Conservation (phyloP, 2,329 filamentous ascomycete species). For the Cyphellophora attinorum region DNA sequence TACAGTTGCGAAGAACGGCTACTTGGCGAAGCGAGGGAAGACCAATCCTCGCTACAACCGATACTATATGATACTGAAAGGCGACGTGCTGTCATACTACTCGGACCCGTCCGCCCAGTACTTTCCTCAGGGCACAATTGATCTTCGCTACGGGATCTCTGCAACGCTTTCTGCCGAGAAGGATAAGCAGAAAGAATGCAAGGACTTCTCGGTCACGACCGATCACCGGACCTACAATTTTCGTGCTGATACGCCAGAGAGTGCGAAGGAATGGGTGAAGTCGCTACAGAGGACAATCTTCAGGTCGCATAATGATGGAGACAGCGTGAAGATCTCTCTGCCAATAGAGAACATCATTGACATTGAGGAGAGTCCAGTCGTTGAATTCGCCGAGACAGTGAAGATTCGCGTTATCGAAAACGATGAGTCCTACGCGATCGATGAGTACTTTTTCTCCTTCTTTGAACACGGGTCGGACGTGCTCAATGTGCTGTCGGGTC, state of each 20-base stretch:
- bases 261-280: conserved; percentile 95
- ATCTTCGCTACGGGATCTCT: conserved; percentile 82
- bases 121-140: conserved; percentile 84
- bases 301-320: conserved; percentile 87
- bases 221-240: conserved; percentile 78
- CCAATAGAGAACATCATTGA: conserved; percentile 85
- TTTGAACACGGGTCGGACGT: conserved; percentile 80
- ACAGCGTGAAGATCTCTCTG: conserved; percentile 91
- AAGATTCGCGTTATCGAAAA: conserved; percentile 90
- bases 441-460: conserved; percentile 98
- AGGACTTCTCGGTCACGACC: conserved; percentile 72
- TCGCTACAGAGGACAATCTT: conserved; percentile 91
- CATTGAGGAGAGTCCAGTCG: conserved; percentile 81
- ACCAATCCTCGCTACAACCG: conserved; percentile 79
- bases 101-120: conserved; percentile 75
- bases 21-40: conserved; percentile 78
- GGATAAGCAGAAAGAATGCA: conserved; percentile 59
- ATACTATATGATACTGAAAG: conserved; percentile 90
- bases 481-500: conserved; percentile 62
- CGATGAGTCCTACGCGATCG: conserved; percentile 87
- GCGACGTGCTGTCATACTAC: conserved; percentile 86
- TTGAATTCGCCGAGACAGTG: conserved; percentile 86
- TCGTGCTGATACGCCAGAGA: conserved; percentile 74
- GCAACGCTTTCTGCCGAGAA: conserved; percentile 63
- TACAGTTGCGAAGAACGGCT: conserved; percentile 72